These are phyloP conservation scores for Phragmites australis DNA, from an alignment of 176 grass and related monocot genomes.

Conservation along the genomic window DNA sequence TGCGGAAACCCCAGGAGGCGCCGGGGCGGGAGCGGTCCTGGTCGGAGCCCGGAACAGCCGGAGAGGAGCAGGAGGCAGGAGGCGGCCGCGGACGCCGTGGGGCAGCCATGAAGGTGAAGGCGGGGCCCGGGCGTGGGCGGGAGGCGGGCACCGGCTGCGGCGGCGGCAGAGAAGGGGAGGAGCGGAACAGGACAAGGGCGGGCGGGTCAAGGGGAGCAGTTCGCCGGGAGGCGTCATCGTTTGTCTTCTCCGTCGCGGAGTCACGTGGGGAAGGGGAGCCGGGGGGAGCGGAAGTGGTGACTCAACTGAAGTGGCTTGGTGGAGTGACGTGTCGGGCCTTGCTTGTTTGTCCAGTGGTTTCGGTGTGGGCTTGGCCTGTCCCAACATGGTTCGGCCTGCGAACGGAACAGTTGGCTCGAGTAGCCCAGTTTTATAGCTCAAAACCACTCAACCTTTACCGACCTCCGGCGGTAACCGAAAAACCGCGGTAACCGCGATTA, in stretches of 20 bases:
- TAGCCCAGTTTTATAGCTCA: too few species aligned
- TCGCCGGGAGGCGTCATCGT: constrained; percentile 45
- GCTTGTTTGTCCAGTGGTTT: neutral
- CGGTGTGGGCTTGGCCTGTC: neutral
- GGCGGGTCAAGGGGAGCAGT: constrained; percentile 45
- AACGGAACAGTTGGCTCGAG: too few species aligned
- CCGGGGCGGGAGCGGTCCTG: constrained; percentile 1
- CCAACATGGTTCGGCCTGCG: neutral
- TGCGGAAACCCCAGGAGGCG: constrained; percentile 21
- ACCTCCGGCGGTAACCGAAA: too few species aligned
- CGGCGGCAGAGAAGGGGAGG: constrained; percentile 30
- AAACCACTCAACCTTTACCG: too few species aligned
- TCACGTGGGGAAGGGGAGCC: neutral
- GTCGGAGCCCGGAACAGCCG: constrained; percentile 17
- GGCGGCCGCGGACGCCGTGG: constrained; percentile 10
- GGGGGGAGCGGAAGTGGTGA: constrained; percentile 27
- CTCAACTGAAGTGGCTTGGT: constrained; percentile 33
- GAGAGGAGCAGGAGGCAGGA: neutral
- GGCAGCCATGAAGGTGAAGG: constrained; percentile 23
- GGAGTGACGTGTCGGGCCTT: constrained; percentile 36
- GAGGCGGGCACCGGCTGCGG: neutral
- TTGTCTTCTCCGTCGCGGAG: constrained; percentile 28
- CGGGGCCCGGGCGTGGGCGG: constrained; percentile 8
- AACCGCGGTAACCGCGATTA: too few species aligned
- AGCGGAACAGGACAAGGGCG: constrained; percentile 14